A percentile compares a stretch with the other conserved stretches of the same genome.
Evolutionary conservation across 2,329 filamentous ascomycete genomes (phyloP).

Genomic region (Colletotrichum sp.): DNA sequence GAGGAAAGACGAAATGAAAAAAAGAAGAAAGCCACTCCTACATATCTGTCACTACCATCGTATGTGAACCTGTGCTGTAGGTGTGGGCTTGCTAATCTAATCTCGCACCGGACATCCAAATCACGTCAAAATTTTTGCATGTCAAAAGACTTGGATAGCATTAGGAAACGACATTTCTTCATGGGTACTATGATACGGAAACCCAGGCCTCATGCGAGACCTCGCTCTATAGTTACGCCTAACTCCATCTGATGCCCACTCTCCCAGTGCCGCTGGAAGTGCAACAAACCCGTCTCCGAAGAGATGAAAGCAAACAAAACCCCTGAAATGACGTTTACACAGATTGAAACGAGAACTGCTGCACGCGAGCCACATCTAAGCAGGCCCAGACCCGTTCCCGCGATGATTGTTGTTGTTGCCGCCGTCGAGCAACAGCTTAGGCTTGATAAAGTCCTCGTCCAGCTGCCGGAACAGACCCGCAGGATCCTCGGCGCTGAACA

Average conservation of each 20-base stretch:
- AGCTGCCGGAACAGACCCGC: slow-evolving; percentile 89
- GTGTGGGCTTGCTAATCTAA: not conserved
- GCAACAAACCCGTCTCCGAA: not conserved
- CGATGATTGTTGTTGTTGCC: slow-evolving; percentile 29
- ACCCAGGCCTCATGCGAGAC: not conserved
- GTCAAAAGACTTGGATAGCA: not conserved
- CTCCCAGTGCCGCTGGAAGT: not conserved
- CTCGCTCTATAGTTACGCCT: slow-evolving; percentile 7
- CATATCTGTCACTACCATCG: not conserved
- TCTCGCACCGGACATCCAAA: not conserved
- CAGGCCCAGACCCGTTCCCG: slow-evolving; percentile 12
- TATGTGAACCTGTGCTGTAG: not conserved
- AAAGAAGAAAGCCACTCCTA: not conserved
- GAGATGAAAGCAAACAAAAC: not conserved
- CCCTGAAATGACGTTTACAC: not conserved
- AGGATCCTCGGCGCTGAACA: slow-evolving; percentile 87
- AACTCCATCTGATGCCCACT: slow-evolving; percentile 13
- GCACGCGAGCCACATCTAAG: not conserved
- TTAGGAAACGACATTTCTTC: not conserved
- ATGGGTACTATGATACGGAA: not conserved
- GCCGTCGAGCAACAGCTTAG: slow-evolving; percentile 83
- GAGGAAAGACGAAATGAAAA: slow-evolving; percentile 16
- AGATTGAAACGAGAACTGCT: not conserved
- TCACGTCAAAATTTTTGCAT: not conserved
- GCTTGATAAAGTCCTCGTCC: slow-evolving; percentile 97